Percentiles rank a stretch among this genome's conserved stretches.
phyloP scores from a whole-genome alignment of 768 basidiomycete species.

The Boletellus ananiceps region DNA sequence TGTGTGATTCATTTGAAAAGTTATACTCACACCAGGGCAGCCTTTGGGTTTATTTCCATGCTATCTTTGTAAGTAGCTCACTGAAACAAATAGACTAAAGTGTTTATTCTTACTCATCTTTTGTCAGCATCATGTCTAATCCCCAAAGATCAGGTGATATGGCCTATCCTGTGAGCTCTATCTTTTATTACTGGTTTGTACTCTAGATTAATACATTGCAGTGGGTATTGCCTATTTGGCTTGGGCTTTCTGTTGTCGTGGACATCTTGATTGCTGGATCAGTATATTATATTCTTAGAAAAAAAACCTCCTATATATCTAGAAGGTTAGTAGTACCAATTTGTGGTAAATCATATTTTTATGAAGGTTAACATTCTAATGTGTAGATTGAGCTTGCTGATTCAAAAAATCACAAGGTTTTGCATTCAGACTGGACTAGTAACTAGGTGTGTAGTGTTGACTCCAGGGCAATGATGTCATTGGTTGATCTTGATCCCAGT shows the following conservation, averaged over 20 bases:
- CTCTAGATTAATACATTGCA: neutral
- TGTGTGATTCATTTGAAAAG: neutral
- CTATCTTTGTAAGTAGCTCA: constrained; percentile 12
- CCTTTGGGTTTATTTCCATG: constrained; percentile 11
- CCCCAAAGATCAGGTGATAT: neutral
- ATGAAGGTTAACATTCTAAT: neutral
- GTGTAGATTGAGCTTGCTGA: constrained; percentile 10
- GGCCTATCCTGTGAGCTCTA: constrained; percentile 1
- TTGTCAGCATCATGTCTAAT: neutral
- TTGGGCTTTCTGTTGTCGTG: constrained; percentile 17
- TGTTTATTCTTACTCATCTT: neutral
- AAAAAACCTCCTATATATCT: constrained; percentile 2
- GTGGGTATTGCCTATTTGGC: constrained; percentile 21
- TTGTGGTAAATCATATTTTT: neutral
- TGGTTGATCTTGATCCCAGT: constrained; percentile 8
- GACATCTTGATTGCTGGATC: constrained; percentile 24
- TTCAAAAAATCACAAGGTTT: constrained; percentile 18
- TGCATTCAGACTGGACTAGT: constrained; percentile 26
- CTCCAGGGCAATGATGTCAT: neutral
- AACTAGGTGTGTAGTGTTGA: constrained; percentile 14
- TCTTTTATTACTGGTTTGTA: neutral
- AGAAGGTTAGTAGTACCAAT: constrained; percentile 8
- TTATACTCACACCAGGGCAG: constrained; percentile 9
- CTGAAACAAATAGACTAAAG: neutral
- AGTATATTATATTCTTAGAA: constrained; percentile 13